A percentile compares a stretch with the other conserved stretches of the same genome.
Conservation (phyloP, 768 basidiomycete genomes). For the Boletus sp. region DNA sequence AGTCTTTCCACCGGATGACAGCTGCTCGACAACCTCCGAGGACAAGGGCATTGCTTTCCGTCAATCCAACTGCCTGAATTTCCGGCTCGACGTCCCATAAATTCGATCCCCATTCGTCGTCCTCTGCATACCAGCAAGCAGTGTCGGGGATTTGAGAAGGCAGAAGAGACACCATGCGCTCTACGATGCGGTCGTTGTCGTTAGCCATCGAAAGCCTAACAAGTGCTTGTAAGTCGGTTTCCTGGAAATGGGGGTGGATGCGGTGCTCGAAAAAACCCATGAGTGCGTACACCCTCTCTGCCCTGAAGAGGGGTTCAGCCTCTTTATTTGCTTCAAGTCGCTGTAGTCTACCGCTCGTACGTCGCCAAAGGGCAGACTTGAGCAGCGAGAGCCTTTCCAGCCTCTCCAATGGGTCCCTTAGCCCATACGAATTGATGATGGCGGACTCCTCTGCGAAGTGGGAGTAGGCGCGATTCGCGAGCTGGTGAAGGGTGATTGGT, state of each 20-base stretch:
- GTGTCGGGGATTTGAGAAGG: background rate
- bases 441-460: conserved; percentile 16
- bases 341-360: conserved; percentile 3
- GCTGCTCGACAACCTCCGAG: conserved; percentile 25
- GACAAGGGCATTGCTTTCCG: conserved; percentile 10
- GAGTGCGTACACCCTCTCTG: conserved; percentile 26
- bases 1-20: conserved; percentile 23
- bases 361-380: conserved; percentile 23
- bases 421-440: conserved; percentile 19
- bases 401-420: conserved; percentile 22
- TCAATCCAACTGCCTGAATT: conserved; percentile 20
- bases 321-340: background rate
- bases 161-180: conserved; percentile 22
- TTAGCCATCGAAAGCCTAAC: conserved; percentile 25
- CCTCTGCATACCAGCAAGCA: conserved; percentile 20
- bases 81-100: conserved; percentile 21
- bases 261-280: conserved; percentile 29
- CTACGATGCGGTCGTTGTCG: conserved; percentile 19
- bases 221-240: conserved; percentile 22
- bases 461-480: conserved; percentile 22
- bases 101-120: conserved; percentile 14
- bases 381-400: conserved; percentile 21
- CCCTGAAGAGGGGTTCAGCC: background rate
- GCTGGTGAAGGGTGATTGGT: conserved; percentile 19
- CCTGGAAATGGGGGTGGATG: conserved; percentile 14